Conservation (phyloP, 2,329 filamentous ascomycete genomes). For the Trichoderma gracile region DNA sequence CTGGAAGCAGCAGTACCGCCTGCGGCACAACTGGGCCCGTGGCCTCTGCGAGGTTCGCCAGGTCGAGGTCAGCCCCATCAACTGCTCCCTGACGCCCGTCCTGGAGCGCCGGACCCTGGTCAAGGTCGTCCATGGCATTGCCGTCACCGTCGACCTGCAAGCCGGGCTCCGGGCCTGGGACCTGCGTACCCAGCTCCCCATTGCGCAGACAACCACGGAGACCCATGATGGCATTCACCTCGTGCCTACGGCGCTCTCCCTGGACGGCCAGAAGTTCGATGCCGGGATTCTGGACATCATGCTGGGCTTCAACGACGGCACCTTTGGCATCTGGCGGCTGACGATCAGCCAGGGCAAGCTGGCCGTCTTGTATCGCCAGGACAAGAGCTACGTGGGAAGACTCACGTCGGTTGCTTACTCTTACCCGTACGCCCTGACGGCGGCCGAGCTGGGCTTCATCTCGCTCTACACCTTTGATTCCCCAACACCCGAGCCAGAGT, state of each 20-base stretch:
- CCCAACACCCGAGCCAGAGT: constrained; percentile 9
- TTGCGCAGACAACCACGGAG: constrained; percentile 52
- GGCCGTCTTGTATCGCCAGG: constrained; percentile 56
- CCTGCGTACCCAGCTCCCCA: constrained; percentile 60
- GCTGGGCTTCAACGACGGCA: constrained; percentile 71
- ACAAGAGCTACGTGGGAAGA: constrained; percentile 62
- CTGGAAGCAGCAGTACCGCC: constrained; percentile 87
- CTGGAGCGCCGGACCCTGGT: constrained; percentile 63
- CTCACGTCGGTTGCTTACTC: constrained; percentile 71
- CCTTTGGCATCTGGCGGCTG: constrained; percentile 69
- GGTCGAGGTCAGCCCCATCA: constrained; percentile 57
- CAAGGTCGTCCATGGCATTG: constrained; percentile 72
- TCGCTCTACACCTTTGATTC: constrained; percentile 70
- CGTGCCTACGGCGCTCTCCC: constrained; percentile 63
- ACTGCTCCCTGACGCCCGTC: constrained; percentile 34
- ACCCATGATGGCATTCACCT: constrained; percentile 30
- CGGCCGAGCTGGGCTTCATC: constrained; percentile 71
- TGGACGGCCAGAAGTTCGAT: constrained; percentile 55
- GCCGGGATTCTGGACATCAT: constrained; percentile 57
- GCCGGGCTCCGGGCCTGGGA: constrained; percentile 79
- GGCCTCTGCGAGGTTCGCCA: constrained; percentile 81
- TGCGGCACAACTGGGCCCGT: constrained; percentile 87
- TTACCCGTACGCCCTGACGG: constrained; percentile 75
- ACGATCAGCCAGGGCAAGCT: constrained; percentile 49
- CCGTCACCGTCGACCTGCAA: constrained; percentile 71